Evolutionary conservation across 352 stramenopile species (phyloP).

Genomic region (Pythium scleroteichum): DNA sequence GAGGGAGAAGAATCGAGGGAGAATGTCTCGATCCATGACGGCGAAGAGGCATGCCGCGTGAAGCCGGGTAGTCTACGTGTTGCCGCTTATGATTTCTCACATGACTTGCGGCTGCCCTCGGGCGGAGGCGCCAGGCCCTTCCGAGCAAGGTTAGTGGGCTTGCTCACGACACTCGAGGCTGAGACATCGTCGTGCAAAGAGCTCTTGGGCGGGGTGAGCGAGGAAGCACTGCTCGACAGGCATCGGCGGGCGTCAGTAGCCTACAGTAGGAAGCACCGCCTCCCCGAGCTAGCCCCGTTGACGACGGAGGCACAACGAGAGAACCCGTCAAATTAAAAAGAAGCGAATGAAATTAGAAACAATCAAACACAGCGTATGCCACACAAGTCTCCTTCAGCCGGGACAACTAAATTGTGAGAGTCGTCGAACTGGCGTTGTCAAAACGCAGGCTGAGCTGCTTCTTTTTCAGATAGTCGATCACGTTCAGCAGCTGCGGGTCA

Average conservation of each 20-base stretch:
- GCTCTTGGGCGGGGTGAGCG: conserved; percentile 14
- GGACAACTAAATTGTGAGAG: conserved; percentile 71
- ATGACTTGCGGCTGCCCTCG: conserved; percentile 17
- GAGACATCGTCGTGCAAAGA: conserved; percentile 57
- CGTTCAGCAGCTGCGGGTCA: conserved; percentile 70
- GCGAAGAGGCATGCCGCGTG: too few relatives aligned
- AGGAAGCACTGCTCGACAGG: background rate
- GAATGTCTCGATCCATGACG: too few relatives aligned
- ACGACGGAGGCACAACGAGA: background rate
- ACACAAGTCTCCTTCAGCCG: background rate
- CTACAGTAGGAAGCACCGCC: conserved; percentile 3
- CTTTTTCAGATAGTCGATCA: conserved; percentile 89
- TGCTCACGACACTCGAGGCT: conserved; percentile 71
- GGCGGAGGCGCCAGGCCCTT: conserved; percentile 37
- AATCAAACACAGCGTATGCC: background rate
- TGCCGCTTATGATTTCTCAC: too few relatives aligned
- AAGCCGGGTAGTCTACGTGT: too few relatives aligned
- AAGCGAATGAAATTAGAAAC: background rate
- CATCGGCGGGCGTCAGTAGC: background rate
- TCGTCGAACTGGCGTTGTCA: conserved; percentile 82
- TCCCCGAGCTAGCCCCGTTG: background rate
- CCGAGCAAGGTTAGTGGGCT: conserved; percentile 54
- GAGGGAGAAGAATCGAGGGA: too few relatives aligned
- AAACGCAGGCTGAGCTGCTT: conserved; percentile 87
- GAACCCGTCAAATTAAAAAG: background rate